These are phyloP conservation scores for Scleromitrula shiraiana DNA, from an alignment of 2,329 filamentous ascomycete species.

Conservation along the genomic window DNA sequence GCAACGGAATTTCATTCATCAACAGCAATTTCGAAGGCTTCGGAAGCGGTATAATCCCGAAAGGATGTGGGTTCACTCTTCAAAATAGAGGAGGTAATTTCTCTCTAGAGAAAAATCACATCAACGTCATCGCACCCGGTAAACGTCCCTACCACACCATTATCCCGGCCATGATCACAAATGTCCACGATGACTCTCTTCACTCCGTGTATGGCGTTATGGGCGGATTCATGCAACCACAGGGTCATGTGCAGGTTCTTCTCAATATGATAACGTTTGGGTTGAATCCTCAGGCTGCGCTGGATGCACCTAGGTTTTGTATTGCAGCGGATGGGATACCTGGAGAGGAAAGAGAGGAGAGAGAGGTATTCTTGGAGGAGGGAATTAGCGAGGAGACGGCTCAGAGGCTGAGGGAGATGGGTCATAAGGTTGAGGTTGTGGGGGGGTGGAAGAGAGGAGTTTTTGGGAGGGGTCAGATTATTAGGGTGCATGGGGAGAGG, in stretches of 20 bases:
- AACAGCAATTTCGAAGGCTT: conserved; percentile 91
- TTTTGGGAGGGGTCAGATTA: conserved; percentile 85
- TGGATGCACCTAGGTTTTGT: conserved; percentile 88
- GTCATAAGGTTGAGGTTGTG: conserved; percentile 66
- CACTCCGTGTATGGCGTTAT: conserved; percentile 92
- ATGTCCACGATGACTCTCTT: conserved; percentile 61
- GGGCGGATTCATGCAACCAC: conserved; percentile 98
- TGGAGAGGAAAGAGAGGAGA: conserved; percentile 43
- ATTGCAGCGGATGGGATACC: conserved; percentile 65
- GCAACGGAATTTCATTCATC: conserved; percentile 93
- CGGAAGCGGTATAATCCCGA: conserved; percentile 78
- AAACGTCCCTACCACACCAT: conserved; percentile 98
- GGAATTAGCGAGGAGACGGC: conserved; percentile 64
- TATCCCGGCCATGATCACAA: conserved; percentile 86
- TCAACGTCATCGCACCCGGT: conserved; percentile 69
- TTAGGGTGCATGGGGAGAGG: conserved; percentile 50
- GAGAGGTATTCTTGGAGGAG: conserved; percentile 72
- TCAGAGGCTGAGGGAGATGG: conserved; percentile 57
- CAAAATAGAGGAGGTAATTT: conserved; percentile 93
- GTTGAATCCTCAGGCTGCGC: conserved; percentile 74
- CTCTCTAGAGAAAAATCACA: conserved; percentile 60
- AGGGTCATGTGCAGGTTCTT: conserved; percentile 89
- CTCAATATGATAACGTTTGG: conserved; percentile 81
- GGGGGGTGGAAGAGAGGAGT: conserved; percentile 55
- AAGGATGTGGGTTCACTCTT: conserved; percentile 82